A percentile compares a stretch with the other conserved stretches of the same genome.
Conservation (phyloP, 116 monocot species). For the Zostera marina region DNA sequence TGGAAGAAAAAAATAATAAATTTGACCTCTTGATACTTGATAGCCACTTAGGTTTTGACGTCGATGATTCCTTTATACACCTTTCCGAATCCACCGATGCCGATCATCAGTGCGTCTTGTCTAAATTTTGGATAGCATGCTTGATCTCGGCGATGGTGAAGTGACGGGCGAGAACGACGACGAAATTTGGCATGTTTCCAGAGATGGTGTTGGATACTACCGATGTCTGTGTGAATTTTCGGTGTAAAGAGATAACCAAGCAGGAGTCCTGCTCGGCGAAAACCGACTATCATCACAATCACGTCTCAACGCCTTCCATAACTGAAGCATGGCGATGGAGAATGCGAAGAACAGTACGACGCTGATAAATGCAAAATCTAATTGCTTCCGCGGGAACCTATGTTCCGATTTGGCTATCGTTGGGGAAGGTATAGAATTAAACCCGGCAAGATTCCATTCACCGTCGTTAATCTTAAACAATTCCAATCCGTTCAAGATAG, state of each 20-base stretch:
- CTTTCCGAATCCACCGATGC: constrained; percentile 67
- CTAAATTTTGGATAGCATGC: constrained; percentile 40
- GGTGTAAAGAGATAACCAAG: constrained; percentile 38
- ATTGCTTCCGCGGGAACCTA: constrained; percentile 15
- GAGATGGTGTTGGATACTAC: constrained; percentile 27
- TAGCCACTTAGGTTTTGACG: constrained; percentile 29
- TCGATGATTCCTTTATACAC: constrained; percentile 51
- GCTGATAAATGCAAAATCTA: too few species aligned
- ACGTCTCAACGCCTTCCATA: constrained; percentile 2
- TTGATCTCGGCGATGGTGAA: constrained; percentile 51
- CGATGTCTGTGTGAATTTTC: constrained; percentile 23
- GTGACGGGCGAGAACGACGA: constrained; percentile 31
- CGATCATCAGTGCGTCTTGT: constrained; percentile 62
- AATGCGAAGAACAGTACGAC: constrained; percentile 19
- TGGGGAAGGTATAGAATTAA: neutral
- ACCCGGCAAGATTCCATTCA: constrained; percentile 10
- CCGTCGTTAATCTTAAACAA: constrained; percentile 10
- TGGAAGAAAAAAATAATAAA: too few species aligned
- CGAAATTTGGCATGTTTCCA: constrained; percentile 32
- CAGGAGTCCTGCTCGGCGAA: constrained; percentile 2
- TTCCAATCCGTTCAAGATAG: constrained; percentile 15
- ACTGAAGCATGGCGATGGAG: constrained; percentile 19
- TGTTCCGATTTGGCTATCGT: constrained; percentile 8
- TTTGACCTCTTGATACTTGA: constrained; percentile 62
- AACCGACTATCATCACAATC: neutral